These are phyloP conservation scores for Amanita fuliginea DNA, from an alignment of 768 basidiomycete species.

Conservation along the genomic window DNA sequence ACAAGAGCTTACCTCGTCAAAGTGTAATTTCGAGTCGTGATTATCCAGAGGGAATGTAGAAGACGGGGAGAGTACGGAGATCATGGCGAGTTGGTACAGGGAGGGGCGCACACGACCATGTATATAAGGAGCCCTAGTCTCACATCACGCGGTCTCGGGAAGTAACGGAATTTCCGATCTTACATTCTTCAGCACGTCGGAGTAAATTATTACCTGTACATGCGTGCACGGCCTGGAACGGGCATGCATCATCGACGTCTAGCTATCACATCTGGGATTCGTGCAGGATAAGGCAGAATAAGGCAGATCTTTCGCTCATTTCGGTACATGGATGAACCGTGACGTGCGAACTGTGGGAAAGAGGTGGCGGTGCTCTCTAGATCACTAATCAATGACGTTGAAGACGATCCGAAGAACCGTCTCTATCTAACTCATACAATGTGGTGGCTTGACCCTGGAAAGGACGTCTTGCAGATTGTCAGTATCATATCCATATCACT, in stretches of 20 bases:
- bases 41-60: slow-evolving; percentile 10
- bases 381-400: slow-evolving; percentile 4
- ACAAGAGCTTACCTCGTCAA: slow-evolving; percentile 24
- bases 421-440: slow-evolving; percentile 21
- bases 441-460: slow-evolving; percentile 87
- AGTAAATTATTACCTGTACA: background rate
- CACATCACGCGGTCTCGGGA: slow-evolving; percentile 20
- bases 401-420: background rate
- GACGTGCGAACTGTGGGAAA: background rate
- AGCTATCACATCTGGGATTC: no score
- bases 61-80: slow-evolving; percentile 16
- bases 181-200: no score
- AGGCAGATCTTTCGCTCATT: background rate
- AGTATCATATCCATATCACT: slow-evolving; percentile 15
- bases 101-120: slow-evolving; percentile 19
- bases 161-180: slow-evolving; percentile 18
- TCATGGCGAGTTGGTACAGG: slow-evolving; percentile 10
- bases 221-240: background rate
- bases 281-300: no score
- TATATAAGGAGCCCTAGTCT: slow-evolving; percentile 8
- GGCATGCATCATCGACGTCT: no score
- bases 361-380: background rate
- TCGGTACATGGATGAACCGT: background rate
- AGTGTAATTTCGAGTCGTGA: slow-evolving; percentile 13
- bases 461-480: slow-evolving; percentile 75